These are phyloP conservation scores for Naganishia albida DNA, from an alignment of 1,284 basidiomycete genomes.

Conservation along the genomic window DNA sequence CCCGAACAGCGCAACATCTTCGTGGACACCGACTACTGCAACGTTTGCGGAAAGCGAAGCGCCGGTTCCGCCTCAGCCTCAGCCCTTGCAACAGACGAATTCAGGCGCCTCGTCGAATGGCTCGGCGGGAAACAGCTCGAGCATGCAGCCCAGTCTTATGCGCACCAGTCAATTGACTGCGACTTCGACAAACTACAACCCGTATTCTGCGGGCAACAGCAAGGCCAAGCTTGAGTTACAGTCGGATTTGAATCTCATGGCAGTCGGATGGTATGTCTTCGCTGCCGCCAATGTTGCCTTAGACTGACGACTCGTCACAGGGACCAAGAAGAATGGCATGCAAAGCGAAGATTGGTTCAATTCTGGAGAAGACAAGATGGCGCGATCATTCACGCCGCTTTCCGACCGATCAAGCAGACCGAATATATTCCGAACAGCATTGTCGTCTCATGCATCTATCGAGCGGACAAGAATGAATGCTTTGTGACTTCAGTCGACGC, in stretches of 20 bases:
- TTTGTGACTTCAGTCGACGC: conserved; percentile 93
- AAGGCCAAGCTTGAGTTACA: conserved; percentile 53
- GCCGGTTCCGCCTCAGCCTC: conserved; percentile 29
- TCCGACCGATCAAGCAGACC: conserved; percentile 54
- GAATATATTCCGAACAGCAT: conserved; percentile 57
- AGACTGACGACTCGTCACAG: conserved; percentile 34
- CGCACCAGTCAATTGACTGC: conserved; percentile 45
- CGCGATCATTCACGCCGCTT: conserved; percentile 56
- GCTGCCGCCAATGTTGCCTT: too few relatives aligned
- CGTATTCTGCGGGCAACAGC: conserved; percentile 35
- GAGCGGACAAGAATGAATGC: conserved; percentile 72
- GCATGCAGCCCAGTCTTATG: conserved; percentile 47
- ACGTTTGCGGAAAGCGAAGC: conserved; percentile 5
- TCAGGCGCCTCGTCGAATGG: conserved; percentile 8
- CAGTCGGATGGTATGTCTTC: conserved; percentile 57
- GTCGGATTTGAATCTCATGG: conserved; percentile 58
- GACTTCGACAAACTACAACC: conserved; percentile 37
- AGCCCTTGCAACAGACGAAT: conserved; percentile 17
- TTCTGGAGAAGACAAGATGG: conserved; percentile 60
- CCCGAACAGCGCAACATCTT: neutral
- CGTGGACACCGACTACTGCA: conserved; percentile 13
- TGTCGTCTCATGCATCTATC: conserved; percentile 81
- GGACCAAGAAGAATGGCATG: conserved; percentile 57
- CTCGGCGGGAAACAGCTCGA: conserved; percentile 1
- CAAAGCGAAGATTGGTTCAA: conserved; percentile 57